Base-by-base conservation (phyloP, 1,284 basidiomycete genomes). In the Laetiporus sulphureus region DNA sequence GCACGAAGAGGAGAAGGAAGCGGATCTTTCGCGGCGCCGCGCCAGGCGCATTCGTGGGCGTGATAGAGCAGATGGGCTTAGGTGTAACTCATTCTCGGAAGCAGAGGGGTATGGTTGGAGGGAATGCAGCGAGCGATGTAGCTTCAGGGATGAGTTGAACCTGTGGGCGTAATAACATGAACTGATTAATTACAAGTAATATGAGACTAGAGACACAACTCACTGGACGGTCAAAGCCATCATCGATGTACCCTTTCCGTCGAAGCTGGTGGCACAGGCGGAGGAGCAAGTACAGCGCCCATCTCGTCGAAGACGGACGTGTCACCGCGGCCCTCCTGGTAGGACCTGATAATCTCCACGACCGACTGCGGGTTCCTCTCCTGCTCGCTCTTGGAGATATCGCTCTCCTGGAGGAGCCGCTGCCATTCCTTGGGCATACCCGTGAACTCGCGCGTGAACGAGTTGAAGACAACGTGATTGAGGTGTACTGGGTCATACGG, bases 401-500 rank as follows among this genome's bases (percentile, higher is more conserved):
- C 96, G 45, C 87, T 92, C 61, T 98, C 94, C 62, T 96, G 91
- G 36, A 99, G 68, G 5, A 99, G 75, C 62, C 97, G 91, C 62
- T 99, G 96, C 96, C 96, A 99, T 68, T 99, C 95, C 62, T 94
- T 94, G 1, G 96, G 96, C 42, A 99, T 73, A 3, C 96, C 96
- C 7, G 90, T 94, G 68, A 93, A 99, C 68, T 99, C 94, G 45
- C 96, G 96, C 0, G 95, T 99, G 47, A 91, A 94, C 24, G 91
- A 92, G 67, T 99, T 97, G 78, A 98, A 99, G 48, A 96, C 96
- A 60, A 99, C 96, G 60, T 99, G 96, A 0, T 94, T 99, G 53
- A 99, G 83, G 68, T 99, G 96, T 30, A 99, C 94, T n/a, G 96
- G 96, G 64, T 99, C 96, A 63, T 97, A 99, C 1, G 92, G 95